Percentiles rank a stretch among this genome's conserved stretches.
Conservation (phyloP, 2,329 filamentous ascomycete genomes). For the Penicillium sp. region DNA sequence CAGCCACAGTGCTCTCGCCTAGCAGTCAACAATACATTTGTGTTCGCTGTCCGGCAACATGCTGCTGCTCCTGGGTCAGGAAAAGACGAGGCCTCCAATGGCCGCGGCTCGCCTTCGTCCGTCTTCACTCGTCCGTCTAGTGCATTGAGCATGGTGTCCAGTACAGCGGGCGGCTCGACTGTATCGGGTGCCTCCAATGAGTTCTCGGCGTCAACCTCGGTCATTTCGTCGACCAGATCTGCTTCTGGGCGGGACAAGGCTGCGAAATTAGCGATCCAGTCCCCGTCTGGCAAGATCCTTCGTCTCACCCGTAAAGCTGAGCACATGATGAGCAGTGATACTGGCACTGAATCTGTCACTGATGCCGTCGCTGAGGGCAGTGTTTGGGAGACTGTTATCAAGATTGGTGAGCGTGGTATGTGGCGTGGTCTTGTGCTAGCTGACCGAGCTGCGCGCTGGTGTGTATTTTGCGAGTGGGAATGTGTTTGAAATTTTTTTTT, state of each 20-base stretch:
- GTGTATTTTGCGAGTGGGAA: constrained; percentile 69
- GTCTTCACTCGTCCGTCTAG: constrained; percentile 56
- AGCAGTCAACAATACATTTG: constrained; percentile 94
- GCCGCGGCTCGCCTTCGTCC: constrained; percentile 51
- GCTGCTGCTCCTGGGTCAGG: constrained; percentile 60
- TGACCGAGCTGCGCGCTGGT: constrained; percentile 66
- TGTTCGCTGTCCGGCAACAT: constrained; percentile 93
- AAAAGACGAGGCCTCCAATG: constrained; percentile 38
- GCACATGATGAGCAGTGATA: constrained; percentile 41
- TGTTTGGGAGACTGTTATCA: constrained; percentile 66
- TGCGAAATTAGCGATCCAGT: constrained; percentile 92
- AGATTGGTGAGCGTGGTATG: constrained; percentile 62
- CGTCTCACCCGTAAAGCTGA: constrained; percentile 56
- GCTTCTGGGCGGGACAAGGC: constrained; percentile 63
- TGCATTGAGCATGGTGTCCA: constrained; percentile 61
- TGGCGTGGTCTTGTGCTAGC: constrained; percentile 65
- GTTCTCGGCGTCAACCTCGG: constrained; percentile 48
- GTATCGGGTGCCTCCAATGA: constrained; percentile 47
- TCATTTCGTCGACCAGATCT: constrained; percentile 53
- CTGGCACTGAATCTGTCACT: constrained; percentile 33
- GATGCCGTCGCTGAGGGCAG: constrained; percentile 52
- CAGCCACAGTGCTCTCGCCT: constrained; percentile 90
- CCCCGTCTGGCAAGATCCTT: constrained; percentile 90
- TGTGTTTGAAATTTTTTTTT: constrained; percentile 52
- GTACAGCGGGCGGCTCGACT: constrained; percentile 53